A percentile compares a stretch with the other conserved stretches of the same genome.
These are phyloP conservation scores for Omphalea diandra DNA, from an alignment of 441 rosid genomes.

Conservation along the genomic window DNA sequence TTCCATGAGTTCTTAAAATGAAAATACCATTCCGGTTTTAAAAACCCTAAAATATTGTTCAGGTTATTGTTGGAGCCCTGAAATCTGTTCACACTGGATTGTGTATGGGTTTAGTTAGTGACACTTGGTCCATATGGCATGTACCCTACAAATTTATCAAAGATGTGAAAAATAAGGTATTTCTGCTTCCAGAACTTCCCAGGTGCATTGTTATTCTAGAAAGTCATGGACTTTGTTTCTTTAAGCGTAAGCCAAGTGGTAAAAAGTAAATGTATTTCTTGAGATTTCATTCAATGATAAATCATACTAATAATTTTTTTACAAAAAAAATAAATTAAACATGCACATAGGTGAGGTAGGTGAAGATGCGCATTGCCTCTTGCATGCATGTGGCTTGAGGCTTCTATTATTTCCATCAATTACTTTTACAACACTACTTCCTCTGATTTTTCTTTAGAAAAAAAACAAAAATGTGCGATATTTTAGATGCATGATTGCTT, in stretches of 20 bases:
- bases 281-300: neutral
- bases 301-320: too few species aligned
- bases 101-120: too few species aligned
- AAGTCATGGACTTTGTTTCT: neutral
- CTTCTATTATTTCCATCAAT: constrained; percentile 8
- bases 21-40: too few species aligned
- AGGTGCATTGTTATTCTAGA: neutral
- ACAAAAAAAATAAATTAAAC: neutral
- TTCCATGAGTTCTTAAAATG: too few species aligned
- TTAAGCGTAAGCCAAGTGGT: neutral
- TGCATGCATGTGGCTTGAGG: constrained; percentile 28
- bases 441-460: neutral
- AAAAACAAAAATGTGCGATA: too few species aligned
- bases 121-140: neutral
- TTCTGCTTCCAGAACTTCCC: neutral
- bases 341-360: constrained; percentile 20
- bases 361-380: constrained; percentile 10
- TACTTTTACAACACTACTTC: neutral
- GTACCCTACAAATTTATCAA: neutral
- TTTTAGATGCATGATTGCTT: too few species aligned
- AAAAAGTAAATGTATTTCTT: neutral
- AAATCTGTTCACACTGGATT: neutral
- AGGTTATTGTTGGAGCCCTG: neutral
- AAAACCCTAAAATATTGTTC: too few species aligned
- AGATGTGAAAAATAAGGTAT: neutral